Conservation (phyloP, 2,329 filamentous ascomycete genomes). For the Pezicula carpinea region DNA sequence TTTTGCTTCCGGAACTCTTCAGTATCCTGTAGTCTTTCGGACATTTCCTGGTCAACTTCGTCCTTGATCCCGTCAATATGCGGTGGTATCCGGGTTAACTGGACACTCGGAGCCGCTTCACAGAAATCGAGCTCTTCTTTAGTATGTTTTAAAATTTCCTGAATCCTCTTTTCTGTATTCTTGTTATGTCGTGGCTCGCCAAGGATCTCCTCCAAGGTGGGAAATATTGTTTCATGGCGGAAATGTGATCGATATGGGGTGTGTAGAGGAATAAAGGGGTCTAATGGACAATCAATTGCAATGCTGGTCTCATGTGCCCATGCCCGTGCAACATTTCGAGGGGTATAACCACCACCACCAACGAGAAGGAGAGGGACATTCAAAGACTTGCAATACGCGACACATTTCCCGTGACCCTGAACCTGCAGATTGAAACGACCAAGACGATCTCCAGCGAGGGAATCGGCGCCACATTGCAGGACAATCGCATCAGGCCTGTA, state of each 20-base stretch:
- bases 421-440: slow-evolving; percentile 97
- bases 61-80: slow-evolving; percentile 66
- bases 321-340: slow-evolving; percentile 89
- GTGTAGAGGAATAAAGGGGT: slow-evolving; percentile 69
- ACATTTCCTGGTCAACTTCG: slow-evolving; percentile 63
- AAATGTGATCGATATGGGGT: slow-evolving; percentile 88
- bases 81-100: slow-evolving; percentile 75
- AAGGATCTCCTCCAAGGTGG: slow-evolving; percentile 69
- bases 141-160: slow-evolving; percentile 72
- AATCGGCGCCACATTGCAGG: slow-evolving; percentile 93
- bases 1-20: slow-evolving; percentile 48
- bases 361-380: slow-evolving; percentile 81
- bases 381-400: slow-evolving; percentile 80
- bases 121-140: slow-evolving; percentile 85
- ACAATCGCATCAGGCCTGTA: slow-evolving; percentile 92
- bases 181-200: slow-evolving; percentile 67
- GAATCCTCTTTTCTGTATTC: slow-evolving; percentile 71
- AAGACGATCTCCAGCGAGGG: slow-evolving; percentile 84
- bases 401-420: slow-evolving; percentile 86
- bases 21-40: slow-evolving; percentile 58
- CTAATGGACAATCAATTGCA: slow-evolving; percentile 71
- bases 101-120: slow-evolving; percentile 78
- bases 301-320: slow-evolving; percentile 97
- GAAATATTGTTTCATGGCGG: slow-evolving; percentile 80
- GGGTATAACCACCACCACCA: slow-evolving; percentile 93